Evolutionary conservation across 2,329 filamentous ascomycete genomes (phyloP), one percentile per base, ranked within the genome.

Genomic region (Myriosclerotinia curreyana): DNA sequence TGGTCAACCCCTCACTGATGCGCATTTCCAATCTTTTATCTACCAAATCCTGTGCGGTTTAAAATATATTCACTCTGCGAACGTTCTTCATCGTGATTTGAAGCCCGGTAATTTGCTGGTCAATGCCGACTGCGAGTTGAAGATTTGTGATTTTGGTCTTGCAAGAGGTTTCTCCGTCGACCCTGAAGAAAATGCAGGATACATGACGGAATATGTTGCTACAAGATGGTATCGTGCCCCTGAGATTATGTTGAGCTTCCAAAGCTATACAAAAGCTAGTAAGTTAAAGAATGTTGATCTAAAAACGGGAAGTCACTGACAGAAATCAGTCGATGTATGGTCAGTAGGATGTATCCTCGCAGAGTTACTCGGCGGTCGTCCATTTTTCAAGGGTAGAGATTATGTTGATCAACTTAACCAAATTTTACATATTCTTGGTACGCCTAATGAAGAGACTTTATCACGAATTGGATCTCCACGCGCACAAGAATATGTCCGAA

Each of bases 211-310:
- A 79, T 99, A 99, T 74, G 95, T 99, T 64, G 95, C 95, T 59
- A 99, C 95, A 60, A 86, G 95, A 80, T 99, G 95, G 95, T 99
- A 99, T 78, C 89, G 95, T 79, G 95, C 95, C 4, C 95, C 95
- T 6, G 95, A 99, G 78, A 99, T 99, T 72, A 99, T 99, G 95
- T 81, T 99, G 77, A 97, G 92, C 81, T 99, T 99, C 86, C 94
- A 98, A 79, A 97, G 92, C 81, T 99, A 99, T 79, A 99, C 95
- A 74, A 99, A 99, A 92, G 95, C 95, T 71, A 99, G 95, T 98
- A 86, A 64, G 93, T 94, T 64, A 49, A 38, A 59, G 69, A 28
- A 69, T 44, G 38, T 28, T 49, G 64, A 36, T 38, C 5, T n/a
- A 36, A 50, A n/a, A 53, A 15, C 40, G 11, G 46, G 2, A 25